Conservation (phyloP, 208 protist species). For the Crithidia expoeki region DNA sequence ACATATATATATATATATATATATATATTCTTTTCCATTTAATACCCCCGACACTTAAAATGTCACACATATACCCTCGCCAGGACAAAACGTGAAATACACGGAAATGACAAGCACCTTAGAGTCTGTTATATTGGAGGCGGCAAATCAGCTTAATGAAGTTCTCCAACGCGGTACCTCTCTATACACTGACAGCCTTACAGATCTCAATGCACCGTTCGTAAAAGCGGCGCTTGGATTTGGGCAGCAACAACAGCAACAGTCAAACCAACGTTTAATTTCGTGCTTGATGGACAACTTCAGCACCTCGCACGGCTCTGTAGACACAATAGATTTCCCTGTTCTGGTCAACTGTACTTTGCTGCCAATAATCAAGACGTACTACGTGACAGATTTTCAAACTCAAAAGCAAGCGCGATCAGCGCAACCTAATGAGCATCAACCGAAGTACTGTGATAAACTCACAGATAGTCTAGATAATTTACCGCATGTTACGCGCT, state of each 20-base stretch:
- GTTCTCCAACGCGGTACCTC: neutral
- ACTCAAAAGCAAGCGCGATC: neutral
- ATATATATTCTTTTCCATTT: neutral
- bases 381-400: neutral
- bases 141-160: slow-evolving; percentile 11
- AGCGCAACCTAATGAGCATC: neutral
- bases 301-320: neutral
- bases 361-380: neutral
- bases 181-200: slow-evolving; percentile 1
- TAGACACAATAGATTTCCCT: slow-evolving; percentile 10
- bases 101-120: neutral
- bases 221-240: slow-evolving; percentile 14
- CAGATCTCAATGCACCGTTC: neutral
- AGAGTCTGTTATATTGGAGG: neutral
- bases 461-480: slow-evolving; percentile 15
- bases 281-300: neutral
- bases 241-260: neutral
- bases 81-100: neutral
- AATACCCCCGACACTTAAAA: neutral
- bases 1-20: no score
- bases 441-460: neutral
- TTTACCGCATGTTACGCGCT: slow-evolving; percentile 22
- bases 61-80: neutral
- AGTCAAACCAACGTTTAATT: neutral
- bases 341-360: slow-evolving; percentile 13